Evolutionary conservation across 495 filamentous ascomycete genomes (phyloP).

Genomic region (Penicillium tannophilum): DNA sequence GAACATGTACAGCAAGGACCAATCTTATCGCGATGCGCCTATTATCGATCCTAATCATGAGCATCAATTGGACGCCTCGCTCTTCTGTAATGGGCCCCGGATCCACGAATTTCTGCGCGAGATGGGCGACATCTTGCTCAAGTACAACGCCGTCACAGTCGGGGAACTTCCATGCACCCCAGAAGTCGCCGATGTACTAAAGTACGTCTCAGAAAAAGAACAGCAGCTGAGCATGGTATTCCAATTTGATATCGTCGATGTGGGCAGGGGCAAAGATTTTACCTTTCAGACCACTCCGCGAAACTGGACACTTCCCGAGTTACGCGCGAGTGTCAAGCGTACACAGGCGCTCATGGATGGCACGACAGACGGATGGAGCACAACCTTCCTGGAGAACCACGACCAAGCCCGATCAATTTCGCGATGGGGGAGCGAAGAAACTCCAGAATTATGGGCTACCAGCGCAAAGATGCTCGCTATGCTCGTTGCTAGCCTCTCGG

Average conservation of each 20-base stretch:
- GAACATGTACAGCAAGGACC: conserved; percentile 55
- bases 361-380: conserved; percentile 52
- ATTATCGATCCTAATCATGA: conserved; percentile 37
- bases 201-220: conserved; percentile 46
- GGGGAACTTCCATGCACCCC: conserved; percentile 53
- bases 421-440: conserved; percentile 47
- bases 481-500: conserved; percentile 51
- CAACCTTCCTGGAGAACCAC: conserved; percentile 40
- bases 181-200: conserved; percentile 45
- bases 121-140: conserved; percentile 45
- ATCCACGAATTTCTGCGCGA: conserved; percentile 57
- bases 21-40: conserved; percentile 45
- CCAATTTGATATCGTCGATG: conserved; percentile 53
- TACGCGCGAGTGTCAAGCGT: conserved; percentile 37
- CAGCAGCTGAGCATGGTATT: conserved; percentile 58
- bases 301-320: conserved; percentile 43
- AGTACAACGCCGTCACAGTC: conserved; percentile 53
- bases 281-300: conserved; percentile 41
- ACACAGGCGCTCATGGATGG: conserved; percentile 52
- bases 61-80: conserved; percentile 46
- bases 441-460: conserved; percentile 41
- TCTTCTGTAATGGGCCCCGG: conserved; percentile 60
- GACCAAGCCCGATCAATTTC: conserved; percentile 53
- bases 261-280: conserved; percentile 43
- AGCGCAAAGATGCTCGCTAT: conserved; percentile 56